phyloP scores from a whole-genome alignment of 2,329 filamentous ascomycete species.

The Beauveria sp. region DNA sequence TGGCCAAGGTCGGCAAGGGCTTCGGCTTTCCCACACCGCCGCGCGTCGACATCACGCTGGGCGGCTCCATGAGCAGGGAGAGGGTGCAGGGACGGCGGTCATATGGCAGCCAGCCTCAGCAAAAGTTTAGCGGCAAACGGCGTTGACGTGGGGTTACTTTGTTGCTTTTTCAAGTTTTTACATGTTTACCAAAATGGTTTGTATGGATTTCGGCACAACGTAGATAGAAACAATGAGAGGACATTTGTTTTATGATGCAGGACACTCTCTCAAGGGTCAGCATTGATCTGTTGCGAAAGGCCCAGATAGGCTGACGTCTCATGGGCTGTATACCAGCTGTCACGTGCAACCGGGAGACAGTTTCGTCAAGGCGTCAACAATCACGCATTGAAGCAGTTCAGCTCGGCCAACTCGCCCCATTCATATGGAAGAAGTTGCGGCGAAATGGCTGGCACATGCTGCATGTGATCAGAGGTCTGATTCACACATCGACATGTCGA shows the following conservation, averaged over 20 bases:
- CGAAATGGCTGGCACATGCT: not conserved
- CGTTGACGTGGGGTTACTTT: slow-evolving; percentile 8
- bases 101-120: slow-evolving; percentile 73
- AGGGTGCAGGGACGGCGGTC: slow-evolving; percentile 57
- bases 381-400: not conserved
- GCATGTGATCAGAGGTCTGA: not conserved
- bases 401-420: not conserved
- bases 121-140: slow-evolving; percentile 28
- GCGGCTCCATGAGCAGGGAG: slow-evolving; percentile 67
- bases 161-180: not conserved
- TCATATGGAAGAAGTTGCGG: not conserved
- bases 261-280: too few species aligned
- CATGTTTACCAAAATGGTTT: not conserved
- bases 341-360: not conserved
- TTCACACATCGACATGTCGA: not conserved
- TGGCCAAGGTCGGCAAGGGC: slow-evolving; percentile 75
- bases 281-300: not conserved
- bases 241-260: not conserved
- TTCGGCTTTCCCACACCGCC: slow-evolving; percentile 76
- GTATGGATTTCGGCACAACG: not conserved
- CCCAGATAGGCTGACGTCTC: not conserved
- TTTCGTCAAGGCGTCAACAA: not conserved
- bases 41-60: slow-evolving; percentile 75
- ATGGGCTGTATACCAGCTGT: not conserved
- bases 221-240: not conserved